Base-by-base conservation (phyloP, 257 asterid species). In the Haberlea rhodopensis region DNA sequence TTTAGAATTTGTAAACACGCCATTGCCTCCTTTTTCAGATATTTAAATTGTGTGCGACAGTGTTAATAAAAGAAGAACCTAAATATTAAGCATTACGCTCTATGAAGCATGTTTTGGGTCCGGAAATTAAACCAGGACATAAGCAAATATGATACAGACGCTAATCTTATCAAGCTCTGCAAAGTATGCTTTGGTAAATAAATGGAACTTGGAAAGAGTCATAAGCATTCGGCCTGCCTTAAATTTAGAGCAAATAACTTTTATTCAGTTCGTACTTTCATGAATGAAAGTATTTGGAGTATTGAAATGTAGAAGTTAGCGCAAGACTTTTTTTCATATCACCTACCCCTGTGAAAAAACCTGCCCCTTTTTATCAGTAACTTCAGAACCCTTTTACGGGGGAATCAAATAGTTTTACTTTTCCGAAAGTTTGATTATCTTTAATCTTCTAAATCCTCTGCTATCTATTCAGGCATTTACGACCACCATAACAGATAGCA, bases 401-500 rank as follows among this genome's bases (percentile, higher is more conserved):
- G 53, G 21, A 43, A 16, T 4, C 31, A n/a, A 20, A 25, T 13
- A 37, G 25, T 13, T 7, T 57, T 28, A 27, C 51, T 15, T 37
- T 53, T 31, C 40, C 59, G 10, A 55, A 58, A 65, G 27, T 25
- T 56, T 20, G 40, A 53, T 21, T 34, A 53, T 20, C 19, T 67
- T 48, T 6, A 5, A 55, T 54, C 34, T 29, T 57, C 57, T 8
- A 53, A 1, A 29, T 15, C 18, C 28, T 52, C 16, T 31, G 62
- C 21, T 51, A 13, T 75, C 70, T 69, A 67, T 75, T 53, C 87
- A 92, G 97, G 86, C 66, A 55, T 84, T 92, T 67, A 73, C 96
- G 53, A 61, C 84, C 71, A 82, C 85, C 53, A 63, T 85, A 49
- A 71, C 80, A 84, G 96, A 87, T 66, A 85, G 87, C 77, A 75